Percentiles rank a stretch among this genome's conserved stretches.
Evolutionary conservation across 73 alveolate species (phyloP).

Genomic region (Symbiodinium natans): DNA sequence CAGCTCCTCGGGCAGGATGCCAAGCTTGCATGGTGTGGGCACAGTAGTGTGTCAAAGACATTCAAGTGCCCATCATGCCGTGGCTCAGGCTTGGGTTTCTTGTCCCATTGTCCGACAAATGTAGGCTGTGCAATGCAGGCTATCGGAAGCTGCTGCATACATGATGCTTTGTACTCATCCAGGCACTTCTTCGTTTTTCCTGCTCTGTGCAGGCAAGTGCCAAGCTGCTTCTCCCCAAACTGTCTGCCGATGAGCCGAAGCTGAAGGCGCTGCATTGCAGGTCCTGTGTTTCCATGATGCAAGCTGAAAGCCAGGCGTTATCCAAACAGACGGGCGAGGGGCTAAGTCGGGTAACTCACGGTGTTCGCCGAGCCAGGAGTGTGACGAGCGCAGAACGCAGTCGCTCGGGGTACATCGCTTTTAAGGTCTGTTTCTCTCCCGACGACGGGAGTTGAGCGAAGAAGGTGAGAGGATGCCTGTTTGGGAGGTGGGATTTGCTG

Average conservation of each 20-base stretch:
- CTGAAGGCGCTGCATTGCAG: slow-evolving; percentile 14
- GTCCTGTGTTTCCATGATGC: no score
- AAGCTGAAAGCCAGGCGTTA: background rate
- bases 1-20: slow-evolving; percentile 60
- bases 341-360: no score
- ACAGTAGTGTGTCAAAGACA: background rate
- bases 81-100: slow-evolving; percentile 2
- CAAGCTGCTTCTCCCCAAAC: slow-evolving; percentile 30
- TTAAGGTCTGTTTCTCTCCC: slow-evolving; percentile 51
- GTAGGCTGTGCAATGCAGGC: slow-evolving; percentile 81
- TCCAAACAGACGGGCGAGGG: background rate
- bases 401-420: no score
- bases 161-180: background rate
- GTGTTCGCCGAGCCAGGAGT: no score
- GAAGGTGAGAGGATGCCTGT: slow-evolving; percentile 72
- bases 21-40: background rate
- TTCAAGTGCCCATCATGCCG: background rate
- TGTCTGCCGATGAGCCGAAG: slow-evolving; percentile 40
- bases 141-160: background rate
- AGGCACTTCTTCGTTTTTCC: background rate
- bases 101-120: slow-evolving; percentile 47
- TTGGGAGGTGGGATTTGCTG: slow-evolving; percentile 70
- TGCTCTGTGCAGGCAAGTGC: slow-evolving; percentile 33
- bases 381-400: no score
- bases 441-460: slow-evolving; percentile 52